phyloP scores from a whole-genome alignment of 371 early-diverging fungal species.

The Fennellomyces sp. region DNA sequence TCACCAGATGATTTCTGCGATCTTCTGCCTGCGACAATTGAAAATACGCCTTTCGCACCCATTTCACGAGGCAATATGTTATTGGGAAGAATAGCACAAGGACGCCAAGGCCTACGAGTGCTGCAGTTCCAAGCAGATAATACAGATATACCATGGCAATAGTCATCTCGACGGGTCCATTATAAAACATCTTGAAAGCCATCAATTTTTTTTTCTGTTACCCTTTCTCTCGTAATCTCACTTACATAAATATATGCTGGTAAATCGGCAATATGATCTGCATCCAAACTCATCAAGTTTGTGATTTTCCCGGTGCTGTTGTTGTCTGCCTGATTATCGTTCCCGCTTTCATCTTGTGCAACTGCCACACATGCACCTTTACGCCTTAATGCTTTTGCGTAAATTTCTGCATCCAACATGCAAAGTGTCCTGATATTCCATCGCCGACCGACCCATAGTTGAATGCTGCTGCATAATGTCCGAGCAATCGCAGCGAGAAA shows the following conservation, averaged over 20 bases:
- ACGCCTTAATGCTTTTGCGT: slow-evolving; percentile 49
- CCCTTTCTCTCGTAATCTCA: neutral
- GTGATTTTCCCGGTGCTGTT: slow-evolving; percentile 72
- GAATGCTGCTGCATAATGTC: slow-evolving; percentile 39
- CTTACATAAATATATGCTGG: slow-evolving; percentile 46
- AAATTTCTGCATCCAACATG: slow-evolving; percentile 57
- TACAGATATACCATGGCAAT: slow-evolving; percentile 54
- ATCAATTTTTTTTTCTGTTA: too few relatives aligned
- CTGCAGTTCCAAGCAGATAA: slow-evolving; percentile 49
- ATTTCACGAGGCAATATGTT: slow-evolving; percentile 48
- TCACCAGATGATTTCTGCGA: slow-evolving; percentile 46
- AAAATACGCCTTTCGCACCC: slow-evolving; percentile 19
- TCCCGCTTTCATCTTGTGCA: slow-evolving; percentile 32
- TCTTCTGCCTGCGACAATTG: slow-evolving; percentile 35
- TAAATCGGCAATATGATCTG: slow-evolving; percentile 51
- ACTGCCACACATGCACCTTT: slow-evolving; percentile 34
- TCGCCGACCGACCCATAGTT: slow-evolving; percentile 51
- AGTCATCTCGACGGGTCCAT: slow-evolving; percentile 53
- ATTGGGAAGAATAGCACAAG: slow-evolving; percentile 63
- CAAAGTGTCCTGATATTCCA: slow-evolving; percentile 48
- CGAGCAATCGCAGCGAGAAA: slow-evolving; percentile 41
- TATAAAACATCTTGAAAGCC: slow-evolving; percentile 37
- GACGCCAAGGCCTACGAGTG: slow-evolving; percentile 52
- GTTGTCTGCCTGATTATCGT: slow-evolving; percentile 9
- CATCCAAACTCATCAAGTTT: slow-evolving; percentile 83